phyloP scores from a whole-genome alignment of 2,329 filamentous ascomycete species.

The Botryotinia convoluta region DNA sequence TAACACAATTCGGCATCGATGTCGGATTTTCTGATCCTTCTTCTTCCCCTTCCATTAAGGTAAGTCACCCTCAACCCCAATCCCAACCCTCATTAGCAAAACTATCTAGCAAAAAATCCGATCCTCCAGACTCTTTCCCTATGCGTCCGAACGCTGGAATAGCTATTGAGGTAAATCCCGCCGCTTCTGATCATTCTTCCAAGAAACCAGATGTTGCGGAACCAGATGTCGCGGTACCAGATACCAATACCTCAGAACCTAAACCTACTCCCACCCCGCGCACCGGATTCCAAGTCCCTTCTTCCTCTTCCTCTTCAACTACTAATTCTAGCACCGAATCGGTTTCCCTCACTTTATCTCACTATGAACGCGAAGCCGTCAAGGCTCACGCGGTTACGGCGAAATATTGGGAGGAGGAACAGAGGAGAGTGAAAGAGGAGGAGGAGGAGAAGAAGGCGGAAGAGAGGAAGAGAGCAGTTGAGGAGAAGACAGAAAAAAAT shows the following conservation, averaged over 20 bases:
- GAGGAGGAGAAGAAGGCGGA: not conserved
- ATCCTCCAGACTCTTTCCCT: not conserved
- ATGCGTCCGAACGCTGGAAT: too few species aligned
- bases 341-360: not conserved
- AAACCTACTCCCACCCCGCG: not conserved
- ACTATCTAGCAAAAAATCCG: not conserved
- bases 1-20: not conserved
- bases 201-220: not conserved
- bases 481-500: not conserved
- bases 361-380: not conserved
- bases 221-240: not conserved
- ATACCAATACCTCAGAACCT: not conserved
- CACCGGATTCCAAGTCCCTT: not conserved
- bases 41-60: not conserved
- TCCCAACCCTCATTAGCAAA: not conserved
- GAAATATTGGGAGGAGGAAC: not conserved
- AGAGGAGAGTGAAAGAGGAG: not conserved
- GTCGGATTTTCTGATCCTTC: not conserved
- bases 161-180: not conserved
- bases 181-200: not conserved
- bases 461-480: not conserved
- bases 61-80: not conserved
- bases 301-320: not conserved
- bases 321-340: not conserved
- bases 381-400: not conserved